phyloP scores from a whole-genome alignment of 2,329 filamentous ascomycete species.

The Claviceps sorghi region DNA sequence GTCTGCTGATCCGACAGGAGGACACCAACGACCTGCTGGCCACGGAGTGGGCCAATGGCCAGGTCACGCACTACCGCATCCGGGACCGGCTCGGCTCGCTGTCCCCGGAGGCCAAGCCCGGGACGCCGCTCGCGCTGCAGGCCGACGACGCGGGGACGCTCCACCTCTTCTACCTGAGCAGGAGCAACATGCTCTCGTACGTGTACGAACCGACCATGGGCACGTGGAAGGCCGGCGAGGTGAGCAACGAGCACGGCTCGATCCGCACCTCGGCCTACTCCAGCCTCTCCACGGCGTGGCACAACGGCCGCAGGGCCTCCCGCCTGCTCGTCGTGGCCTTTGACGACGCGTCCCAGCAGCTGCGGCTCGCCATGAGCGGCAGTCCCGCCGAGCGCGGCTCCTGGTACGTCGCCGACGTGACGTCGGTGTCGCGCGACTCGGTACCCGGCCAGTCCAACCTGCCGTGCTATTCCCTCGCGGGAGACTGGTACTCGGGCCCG shows the following conservation, averaged over 20 bases:
- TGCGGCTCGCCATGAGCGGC: constrained; percentile 9
- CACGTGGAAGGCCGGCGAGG: constrained; percentile 7
- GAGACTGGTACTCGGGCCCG: constrained; percentile 6
- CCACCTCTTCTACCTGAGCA: constrained; percentile 13
- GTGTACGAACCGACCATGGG: constrained; percentile 6
- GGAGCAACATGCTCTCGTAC: constrained; percentile 7
- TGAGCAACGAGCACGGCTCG: constrained; percentile 1
- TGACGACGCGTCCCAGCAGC: constrained; percentile 5
- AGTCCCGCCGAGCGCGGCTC: constrained; percentile 4
- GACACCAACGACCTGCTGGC: constrained; percentile 9
- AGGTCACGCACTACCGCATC: constrained; percentile 4
- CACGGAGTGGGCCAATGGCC: constrained; percentile 5
- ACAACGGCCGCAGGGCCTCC: constrained; percentile 5
- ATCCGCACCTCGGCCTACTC: constrained; percentile 5
- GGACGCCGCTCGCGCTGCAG: constrained; percentile 10
- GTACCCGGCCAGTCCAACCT: constrained; percentile 6
- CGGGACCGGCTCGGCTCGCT: constrained; percentile 5
- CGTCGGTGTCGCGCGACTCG: constrained; percentile 2
- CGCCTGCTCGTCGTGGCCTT: constrained; percentile 9
- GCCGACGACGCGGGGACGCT: constrained; percentile 7
- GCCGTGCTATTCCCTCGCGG: constrained; percentile 9
- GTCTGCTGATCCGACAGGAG: constrained; percentile 12
- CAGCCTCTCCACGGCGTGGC: constrained; percentile 10
- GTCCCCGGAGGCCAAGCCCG: constrained; percentile 5
- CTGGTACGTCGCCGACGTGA: constrained; percentile 8